These are phyloP conservation scores for Extremus antarcticus DNA, from an alignment of 495 filamentous ascomycete species.

Conservation along the genomic window DNA sequence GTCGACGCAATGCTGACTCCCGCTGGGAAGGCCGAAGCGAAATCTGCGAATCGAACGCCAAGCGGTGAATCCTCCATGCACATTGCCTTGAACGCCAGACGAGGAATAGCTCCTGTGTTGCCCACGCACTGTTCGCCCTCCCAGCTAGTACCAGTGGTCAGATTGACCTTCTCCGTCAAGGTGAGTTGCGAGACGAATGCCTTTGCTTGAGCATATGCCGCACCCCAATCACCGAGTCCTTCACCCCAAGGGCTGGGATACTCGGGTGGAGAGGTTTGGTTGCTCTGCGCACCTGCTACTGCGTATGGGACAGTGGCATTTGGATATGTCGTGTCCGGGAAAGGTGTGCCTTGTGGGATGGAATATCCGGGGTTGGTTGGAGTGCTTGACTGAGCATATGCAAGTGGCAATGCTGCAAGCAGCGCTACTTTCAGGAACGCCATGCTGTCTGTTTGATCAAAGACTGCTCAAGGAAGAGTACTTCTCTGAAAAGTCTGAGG, in stretches of 20 bases:
- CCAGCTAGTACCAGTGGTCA: constrained; percentile 85
- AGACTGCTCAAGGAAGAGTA: background rate
- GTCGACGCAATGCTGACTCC: constrained; percentile 33
- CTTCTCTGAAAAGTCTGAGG: background rate
- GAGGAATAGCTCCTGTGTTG: constrained; percentile 55
- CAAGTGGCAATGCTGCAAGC: background rate
- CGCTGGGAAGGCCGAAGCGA: constrained; percentile 31
- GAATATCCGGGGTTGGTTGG: background rate
- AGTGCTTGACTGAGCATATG: background rate
- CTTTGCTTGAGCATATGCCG: constrained; percentile 65
- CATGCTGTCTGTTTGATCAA: background rate
- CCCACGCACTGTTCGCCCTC: constrained; percentile 68
- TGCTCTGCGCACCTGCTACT: constrained; percentile 16
- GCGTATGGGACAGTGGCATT: constrained; percentile 18
- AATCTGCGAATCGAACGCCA: constrained; percentile 54
- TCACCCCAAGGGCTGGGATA: constrained; percentile 83
- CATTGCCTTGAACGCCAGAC: constrained; percentile 67
- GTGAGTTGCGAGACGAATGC: constrained; percentile 76
- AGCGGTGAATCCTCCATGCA: constrained; percentile 89
- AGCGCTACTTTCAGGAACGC: background rate
- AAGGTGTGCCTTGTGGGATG: constrained; percentile 8
- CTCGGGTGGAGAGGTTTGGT: constrained; percentile 44
- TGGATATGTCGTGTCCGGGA: constrained; percentile 18
- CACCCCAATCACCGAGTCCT: constrained; percentile 61
- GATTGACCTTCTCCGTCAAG: constrained; percentile 80